These are phyloP conservation scores for Butyriboletus appendiculatus DNA, from an alignment of 1,284 basidiomycete species.

Conservation along the genomic window DNA sequence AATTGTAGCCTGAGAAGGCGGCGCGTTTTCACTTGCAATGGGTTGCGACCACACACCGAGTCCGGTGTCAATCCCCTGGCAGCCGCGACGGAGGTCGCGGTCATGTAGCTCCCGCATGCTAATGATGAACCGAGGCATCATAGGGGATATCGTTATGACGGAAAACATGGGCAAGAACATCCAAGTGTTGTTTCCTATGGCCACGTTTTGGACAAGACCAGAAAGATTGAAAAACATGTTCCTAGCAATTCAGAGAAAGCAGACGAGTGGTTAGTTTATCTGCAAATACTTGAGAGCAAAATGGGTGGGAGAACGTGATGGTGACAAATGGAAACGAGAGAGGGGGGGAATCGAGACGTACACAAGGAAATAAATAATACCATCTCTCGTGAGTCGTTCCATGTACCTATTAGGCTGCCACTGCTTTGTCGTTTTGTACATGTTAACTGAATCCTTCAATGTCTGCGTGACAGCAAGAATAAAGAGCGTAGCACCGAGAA, in stretches of 20 bases:
- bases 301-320: background rate
- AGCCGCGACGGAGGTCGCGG: background rate
- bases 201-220: background rate
- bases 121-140: slow-evolving; percentile 11
- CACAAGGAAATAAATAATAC: no score
- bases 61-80: background rate
- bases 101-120: slow-evolving; percentile 13
- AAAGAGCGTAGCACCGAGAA: background rate
- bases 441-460: no score
- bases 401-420: no score
- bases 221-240: background rate
- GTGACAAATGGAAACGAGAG: no score
- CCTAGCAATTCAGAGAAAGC: background rate
- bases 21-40: background rate
- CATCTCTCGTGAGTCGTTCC: no score
- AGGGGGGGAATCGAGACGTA: no score
- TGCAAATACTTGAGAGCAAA: background rate
- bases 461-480: no score
- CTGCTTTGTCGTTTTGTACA: no score
- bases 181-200: no score
- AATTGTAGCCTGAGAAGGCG: no score
- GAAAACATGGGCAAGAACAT: background rate
- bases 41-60: background rate
- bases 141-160: background rate
- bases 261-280: background rate